Evolutionary conservation across 306 rosid genomes (phyloP).

Genomic region (Malus sylvestris): DNA sequence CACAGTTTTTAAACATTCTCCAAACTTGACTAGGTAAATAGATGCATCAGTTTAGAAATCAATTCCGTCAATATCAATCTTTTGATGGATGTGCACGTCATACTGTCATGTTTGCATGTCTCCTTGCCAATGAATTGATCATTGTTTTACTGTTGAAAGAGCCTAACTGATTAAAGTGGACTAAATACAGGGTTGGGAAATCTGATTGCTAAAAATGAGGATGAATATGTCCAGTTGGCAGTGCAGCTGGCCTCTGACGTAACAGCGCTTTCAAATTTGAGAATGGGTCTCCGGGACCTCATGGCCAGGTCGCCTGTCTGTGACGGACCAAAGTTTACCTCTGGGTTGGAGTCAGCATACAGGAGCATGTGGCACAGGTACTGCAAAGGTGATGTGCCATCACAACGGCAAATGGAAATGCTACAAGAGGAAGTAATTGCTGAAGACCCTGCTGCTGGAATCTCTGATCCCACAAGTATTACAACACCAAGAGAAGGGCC

Average conservation of each 20-base stretch:
- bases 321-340: constrained; percentile 62
- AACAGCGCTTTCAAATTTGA: constrained; percentile 59
- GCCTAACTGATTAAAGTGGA: not conserved
- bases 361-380: constrained; percentile 81
- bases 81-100: not conserved
- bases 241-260: constrained; percentile 80
- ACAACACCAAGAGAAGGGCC: constrained; percentile 28
- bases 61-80: not conserved
- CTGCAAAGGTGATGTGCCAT: constrained; percentile 88
- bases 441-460: constrained; percentile 22
- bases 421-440: constrained; percentile 31
- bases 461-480: constrained; percentile 26
- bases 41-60: not conserved
- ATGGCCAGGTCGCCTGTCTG: constrained; percentile 86
- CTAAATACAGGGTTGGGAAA: constrained; percentile 54
- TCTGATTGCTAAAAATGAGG: constrained; percentile 76
- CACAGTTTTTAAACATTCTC: not conserved
- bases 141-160: not conserved
- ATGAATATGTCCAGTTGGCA: constrained; percentile 78
- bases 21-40: not conserved
- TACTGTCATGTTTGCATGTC: not conserved
- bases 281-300: constrained; percentile 74
- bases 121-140: not conserved
- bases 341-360: constrained; percentile 61
- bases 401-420: constrained; percentile 51